These are phyloP conservation scores for Cucurbita moschata DNA, from an alignment of 306 rosid species.

Conservation along the genomic window DNA sequence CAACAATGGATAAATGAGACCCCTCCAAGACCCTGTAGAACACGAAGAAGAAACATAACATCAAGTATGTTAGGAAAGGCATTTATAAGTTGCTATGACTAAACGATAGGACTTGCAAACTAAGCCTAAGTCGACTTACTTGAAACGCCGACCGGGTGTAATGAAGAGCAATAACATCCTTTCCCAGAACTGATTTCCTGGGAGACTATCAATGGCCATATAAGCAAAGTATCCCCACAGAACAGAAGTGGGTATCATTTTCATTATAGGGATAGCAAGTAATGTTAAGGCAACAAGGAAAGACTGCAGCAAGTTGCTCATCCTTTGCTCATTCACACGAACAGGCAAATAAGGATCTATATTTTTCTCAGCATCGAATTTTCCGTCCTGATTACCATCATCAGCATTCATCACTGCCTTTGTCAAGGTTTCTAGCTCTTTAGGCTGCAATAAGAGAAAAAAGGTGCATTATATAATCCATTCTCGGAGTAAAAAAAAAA, in stretches of 20 bases:
- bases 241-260: conserved; percentile 29
- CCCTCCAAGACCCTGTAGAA: conserved; percentile 29
- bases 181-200: conserved; percentile 38
- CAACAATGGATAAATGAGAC: conserved; percentile 25
- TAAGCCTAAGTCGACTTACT: conserved; percentile 9
- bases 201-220: conserved; percentile 43
- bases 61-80: background rate
- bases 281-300: conserved; percentile 18
- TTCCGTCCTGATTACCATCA: conserved; percentile 18
- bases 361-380: conserved; percentile 33
- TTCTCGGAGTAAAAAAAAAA: background rate
- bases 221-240: conserved; percentile 42
- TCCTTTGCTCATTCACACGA: conserved; percentile 37
- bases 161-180: conserved; percentile 25
- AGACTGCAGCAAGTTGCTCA: conserved; percentile 32
- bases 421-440: conserved; percentile 23
- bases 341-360: conserved; percentile 33
- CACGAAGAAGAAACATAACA: background rate
- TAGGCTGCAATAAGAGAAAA: conserved; percentile 13
- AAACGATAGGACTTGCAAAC: background rate
- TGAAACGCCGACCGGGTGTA: conserved; percentile 28
- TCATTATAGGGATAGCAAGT: conserved; percentile 16
- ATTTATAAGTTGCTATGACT: too few relatives aligned
- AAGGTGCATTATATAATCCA: background rate
- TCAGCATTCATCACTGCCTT: conserved; percentile 28